phyloP scores from a whole-genome alignment of 2,329 filamentous ascomycete genomes.

The Paracoccidioides lutzii region DNA sequence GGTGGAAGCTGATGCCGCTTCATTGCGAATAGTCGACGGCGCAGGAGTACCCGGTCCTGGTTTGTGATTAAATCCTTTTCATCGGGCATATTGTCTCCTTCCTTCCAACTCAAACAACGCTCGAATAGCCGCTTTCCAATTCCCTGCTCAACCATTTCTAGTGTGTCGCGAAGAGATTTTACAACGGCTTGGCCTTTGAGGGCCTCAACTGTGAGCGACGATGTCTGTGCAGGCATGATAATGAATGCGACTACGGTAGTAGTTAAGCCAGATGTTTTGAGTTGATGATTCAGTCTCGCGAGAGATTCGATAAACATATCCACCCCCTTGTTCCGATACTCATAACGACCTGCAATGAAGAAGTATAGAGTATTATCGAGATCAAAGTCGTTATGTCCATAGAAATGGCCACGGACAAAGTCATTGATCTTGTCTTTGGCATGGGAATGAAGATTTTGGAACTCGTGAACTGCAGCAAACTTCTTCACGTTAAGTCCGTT shows the following conservation, averaged over 20 bases:
- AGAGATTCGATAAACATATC: constrained; percentile 99
- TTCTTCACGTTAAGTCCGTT: constrained; percentile 98
- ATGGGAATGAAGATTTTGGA: constrained; percentile 94
- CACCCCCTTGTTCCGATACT: constrained; percentile 96
- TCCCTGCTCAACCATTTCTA: constrained; percentile 81
- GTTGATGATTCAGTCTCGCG: constrained; percentile 81
- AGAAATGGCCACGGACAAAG: constrained; percentile 96
- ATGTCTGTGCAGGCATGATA: constrained; percentile 96
- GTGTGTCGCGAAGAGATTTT: constrained; percentile 86
- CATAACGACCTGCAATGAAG: constrained; percentile 93
- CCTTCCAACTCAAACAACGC: constrained; percentile 86
- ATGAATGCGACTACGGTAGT: constrained; percentile 94
- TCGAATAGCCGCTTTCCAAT: constrained; percentile 93
- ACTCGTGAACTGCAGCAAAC: constrained; percentile 96
- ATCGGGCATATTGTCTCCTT: constrained; percentile 83
- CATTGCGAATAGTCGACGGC: constrained; percentile 89
- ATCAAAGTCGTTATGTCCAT: constrained; percentile 95
- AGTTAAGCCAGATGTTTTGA: constrained; percentile 75
- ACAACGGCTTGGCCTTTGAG: constrained; percentile 95
- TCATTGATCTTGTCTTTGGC: constrained; percentile 97
- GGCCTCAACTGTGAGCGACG: constrained; percentile 86
- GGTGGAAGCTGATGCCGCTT: constrained; percentile 82
- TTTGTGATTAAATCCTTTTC: constrained; percentile 91
- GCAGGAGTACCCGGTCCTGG: constrained; percentile 83
- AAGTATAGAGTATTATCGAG: constrained; percentile 94